A percentile compares a stretch with the other conserved stretches of the same genome.
These are phyloP conservation scores for Lipomyces kockii DNA, from an alignment of 805 yeast species.

Conservation along the genomic window DNA sequence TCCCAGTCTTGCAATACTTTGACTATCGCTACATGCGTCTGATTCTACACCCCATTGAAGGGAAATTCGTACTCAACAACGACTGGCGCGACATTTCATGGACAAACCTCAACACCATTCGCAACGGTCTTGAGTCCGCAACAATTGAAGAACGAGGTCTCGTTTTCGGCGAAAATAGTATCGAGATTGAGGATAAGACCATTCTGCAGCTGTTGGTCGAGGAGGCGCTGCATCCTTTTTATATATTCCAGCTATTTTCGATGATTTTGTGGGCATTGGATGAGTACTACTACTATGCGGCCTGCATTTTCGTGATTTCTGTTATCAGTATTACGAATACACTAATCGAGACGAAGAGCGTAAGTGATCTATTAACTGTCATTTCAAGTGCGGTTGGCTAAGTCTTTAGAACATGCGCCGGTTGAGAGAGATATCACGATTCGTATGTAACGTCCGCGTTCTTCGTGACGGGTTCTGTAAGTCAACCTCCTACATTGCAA, in stretches of 20 bases:
- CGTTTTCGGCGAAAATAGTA: conserved; percentile 78
- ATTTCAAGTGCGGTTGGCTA: neutral
- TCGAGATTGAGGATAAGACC: conserved; percentile 77
- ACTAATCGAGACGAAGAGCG: conserved; percentile 79
- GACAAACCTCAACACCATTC: conserved; percentile 59
- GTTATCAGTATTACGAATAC: conserved; percentile 78
- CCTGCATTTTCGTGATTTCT: conserved; percentile 87
- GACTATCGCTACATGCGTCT: conserved; percentile 83
- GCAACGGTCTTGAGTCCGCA: conserved; percentile 68
- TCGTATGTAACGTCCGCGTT: conserved; percentile 82
- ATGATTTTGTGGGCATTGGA: conserved; percentile 90
- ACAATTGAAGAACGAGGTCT: conserved; percentile 66
- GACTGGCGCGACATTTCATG: conserved; percentile 88
- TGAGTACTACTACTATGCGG: conserved; percentile 90
- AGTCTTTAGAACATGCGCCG: conserved; percentile 53
- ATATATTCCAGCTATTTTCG: conserved; percentile 91
- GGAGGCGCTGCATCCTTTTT: conserved; percentile 94
- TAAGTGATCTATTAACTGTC: conserved; percentile 41
- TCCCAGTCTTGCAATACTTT: conserved; percentile 72
- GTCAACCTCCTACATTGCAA: neutral
- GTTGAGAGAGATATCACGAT: conserved; percentile 71
- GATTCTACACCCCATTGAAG: conserved; percentile 85
- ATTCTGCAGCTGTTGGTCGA: conserved; percentile 68
- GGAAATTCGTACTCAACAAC: conserved; percentile 77
- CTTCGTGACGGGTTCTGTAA: conserved; percentile 77